phyloP scores from a whole-genome alignment of 2,329 filamentous ascomycete genomes.

The Neophaeococcomyces aloes region DNA sequence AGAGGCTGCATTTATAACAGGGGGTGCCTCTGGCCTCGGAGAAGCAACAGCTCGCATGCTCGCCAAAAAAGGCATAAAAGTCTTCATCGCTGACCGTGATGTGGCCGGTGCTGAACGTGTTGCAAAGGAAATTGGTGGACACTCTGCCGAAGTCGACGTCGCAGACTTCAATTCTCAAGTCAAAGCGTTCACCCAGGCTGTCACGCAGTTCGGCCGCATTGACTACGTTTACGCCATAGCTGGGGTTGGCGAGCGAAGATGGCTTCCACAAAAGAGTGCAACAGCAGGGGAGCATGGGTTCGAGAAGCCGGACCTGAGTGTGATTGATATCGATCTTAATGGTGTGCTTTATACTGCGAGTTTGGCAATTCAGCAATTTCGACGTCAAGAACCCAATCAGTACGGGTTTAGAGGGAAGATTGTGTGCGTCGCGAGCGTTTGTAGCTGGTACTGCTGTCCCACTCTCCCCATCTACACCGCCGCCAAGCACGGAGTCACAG shows the following conservation, averaged over 20 bases:
- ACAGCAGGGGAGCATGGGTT: constrained; percentile 20
- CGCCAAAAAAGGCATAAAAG: constrained; percentile 22
- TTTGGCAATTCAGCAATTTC: constrained; percentile 36
- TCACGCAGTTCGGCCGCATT: constrained; percentile 27
- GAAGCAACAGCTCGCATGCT: constrained; percentile 22
- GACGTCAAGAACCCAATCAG: constrained; percentile 28
- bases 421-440: constrained; percentile 28
- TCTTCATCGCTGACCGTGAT: constrained; percentile 23
- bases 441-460: constrained; percentile 29
- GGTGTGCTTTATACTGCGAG: constrained; percentile 35
- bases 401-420: constrained; percentile 31
- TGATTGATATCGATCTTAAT: constrained; percentile 33
- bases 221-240: constrained; percentile 34
- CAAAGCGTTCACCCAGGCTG: constrained; percentile 27
- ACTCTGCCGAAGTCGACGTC: constrained; percentile 14
- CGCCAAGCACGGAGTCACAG: constrained; percentile 32
- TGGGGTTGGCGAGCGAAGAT: constrained; percentile 32
- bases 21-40: constrained; percentile 24
- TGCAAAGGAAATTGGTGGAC: constrained; percentile 14
- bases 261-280: constrained; percentile 23
- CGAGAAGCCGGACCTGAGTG: constrained; percentile 29
- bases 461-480: constrained; percentile 31
- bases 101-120: constrained; percentile 15
- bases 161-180: constrained; percentile 19
- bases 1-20: constrained; percentile 21